Evolutionary conservation across 148 eudicot genomes (phyloP).

Genomic region (Amaranthus cruentus): DNA sequence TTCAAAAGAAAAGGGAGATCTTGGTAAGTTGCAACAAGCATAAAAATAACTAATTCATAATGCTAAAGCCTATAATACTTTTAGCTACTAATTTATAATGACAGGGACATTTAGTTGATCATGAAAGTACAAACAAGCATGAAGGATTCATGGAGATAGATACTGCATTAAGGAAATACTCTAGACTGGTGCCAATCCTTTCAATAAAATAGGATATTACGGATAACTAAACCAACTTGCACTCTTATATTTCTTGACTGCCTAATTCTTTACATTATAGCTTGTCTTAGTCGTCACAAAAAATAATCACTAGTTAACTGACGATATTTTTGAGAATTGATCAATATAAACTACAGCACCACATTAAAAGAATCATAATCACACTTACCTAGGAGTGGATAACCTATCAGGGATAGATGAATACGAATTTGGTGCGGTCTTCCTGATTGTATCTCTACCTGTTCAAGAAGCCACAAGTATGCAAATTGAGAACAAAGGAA

Average conservation of each 20-base stretch:
- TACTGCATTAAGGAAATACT: background rate
- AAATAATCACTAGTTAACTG: background rate
- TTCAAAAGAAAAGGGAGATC: background rate
- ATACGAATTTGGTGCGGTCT: constrained; percentile 99
- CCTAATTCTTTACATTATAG: background rate
- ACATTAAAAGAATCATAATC: background rate
- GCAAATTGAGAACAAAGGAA: background rate
- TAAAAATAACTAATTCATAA: background rate
- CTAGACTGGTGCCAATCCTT: background rate
- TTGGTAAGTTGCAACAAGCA: background rate
- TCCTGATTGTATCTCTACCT: constrained; percentile 97
- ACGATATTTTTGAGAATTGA: background rate
- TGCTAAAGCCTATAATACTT: background rate
- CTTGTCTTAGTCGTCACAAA: background rate
- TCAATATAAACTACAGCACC: background rate
- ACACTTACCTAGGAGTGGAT: constrained; percentile 69
- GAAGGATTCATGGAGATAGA: background rate
- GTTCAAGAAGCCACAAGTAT: constrained; percentile 20
- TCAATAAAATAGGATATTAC: background rate
- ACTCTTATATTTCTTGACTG: background rate
- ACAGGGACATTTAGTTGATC: background rate
- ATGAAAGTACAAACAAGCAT: background rate
- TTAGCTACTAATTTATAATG: background rate
- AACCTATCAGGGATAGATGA: constrained; percentile 87
- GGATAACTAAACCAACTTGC: background rate